Evolutionary conservation across 108 stramenopile genomes (phyloP).

Genomic region (Pseudonitzschia pungens): DNA sequence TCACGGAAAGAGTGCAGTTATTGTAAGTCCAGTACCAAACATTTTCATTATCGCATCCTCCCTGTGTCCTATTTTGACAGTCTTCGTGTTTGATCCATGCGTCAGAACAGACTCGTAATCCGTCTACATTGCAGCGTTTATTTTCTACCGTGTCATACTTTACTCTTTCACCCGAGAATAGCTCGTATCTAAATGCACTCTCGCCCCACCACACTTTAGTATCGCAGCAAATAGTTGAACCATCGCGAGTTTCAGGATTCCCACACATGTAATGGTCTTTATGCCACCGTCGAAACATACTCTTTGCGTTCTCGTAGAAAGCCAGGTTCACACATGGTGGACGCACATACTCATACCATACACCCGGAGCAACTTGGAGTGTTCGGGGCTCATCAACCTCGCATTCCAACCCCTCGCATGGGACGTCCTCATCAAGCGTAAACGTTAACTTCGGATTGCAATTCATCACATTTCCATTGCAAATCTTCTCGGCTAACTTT

Average conservation of each 20-base stretch:
- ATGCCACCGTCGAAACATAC: slow-evolving; percentile 7
- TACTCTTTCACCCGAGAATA: slow-evolving; percentile 1
- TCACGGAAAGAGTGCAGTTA: slow-evolving; percentile 46
- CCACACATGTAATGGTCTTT: neutral
- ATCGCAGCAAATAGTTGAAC: neutral
- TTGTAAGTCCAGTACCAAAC: slow-evolving; percentile 44
- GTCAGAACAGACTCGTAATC: slow-evolving; percentile 2
- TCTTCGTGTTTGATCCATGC: neutral
- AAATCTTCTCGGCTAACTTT: slow-evolving; percentile 34
- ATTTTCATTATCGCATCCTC: slow-evolving; percentile 8
- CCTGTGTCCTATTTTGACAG: neutral
- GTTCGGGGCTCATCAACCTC: slow-evolving; percentile 40
- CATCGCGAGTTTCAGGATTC: neutral
- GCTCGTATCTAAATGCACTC: neutral
- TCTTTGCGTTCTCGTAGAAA: slow-evolving; percentile 39
- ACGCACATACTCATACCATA: slow-evolving; percentile 61
- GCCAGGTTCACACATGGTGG: slow-evolving; percentile 58
- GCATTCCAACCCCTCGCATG: slow-evolving; percentile 49
- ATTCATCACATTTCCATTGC: slow-evolving; percentile 17
- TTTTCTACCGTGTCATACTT: slow-evolving; percentile 4
- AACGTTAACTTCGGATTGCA: slow-evolving; percentile 34
- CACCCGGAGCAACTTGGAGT: slow-evolving; percentile 40
- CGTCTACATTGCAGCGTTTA: neutral
- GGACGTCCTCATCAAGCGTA: slow-evolving; percentile 20
- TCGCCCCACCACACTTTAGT: neutral